A percentile compares a stretch with the other conserved stretches of the same genome.
Conservation (phyloP, 1,139 yeast species). For the Yamadazyma aaseri region DNA sequence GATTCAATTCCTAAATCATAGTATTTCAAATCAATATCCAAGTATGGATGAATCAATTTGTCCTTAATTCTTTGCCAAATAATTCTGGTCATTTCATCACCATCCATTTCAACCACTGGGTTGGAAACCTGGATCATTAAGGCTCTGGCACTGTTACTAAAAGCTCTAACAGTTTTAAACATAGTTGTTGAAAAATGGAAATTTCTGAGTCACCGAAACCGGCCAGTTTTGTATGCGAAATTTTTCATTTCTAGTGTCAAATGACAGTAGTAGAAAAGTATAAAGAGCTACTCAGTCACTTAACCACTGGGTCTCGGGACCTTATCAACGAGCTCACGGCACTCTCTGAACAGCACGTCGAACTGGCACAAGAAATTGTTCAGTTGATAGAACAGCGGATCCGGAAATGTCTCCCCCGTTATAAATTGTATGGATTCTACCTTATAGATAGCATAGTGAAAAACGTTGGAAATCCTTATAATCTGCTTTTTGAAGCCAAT, state of each 20-base stretch:
- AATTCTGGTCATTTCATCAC: conserved; percentile 94
- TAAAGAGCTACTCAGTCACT: conserved; percentile 29
- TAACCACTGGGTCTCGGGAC: conserved; percentile 40
- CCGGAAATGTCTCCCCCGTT: conserved; percentile 36
- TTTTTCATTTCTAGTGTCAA: neutral
- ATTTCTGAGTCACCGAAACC: neutral
- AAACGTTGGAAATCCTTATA: conserved; percentile 46
- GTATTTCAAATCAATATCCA: conserved; percentile 86
- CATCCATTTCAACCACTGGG: conserved; percentile 94
- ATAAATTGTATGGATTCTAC: conserved; percentile 39
- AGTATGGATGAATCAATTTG: conserved; percentile 77
- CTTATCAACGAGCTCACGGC: conserved; percentile 40
- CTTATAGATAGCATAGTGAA: conserved; percentile 44
- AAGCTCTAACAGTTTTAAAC: conserved; percentile 10
- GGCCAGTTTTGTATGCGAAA: too few species aligned
- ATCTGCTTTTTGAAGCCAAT: conserved; percentile 33
- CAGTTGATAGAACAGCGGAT: conserved; percentile 35
- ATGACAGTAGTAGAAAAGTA: neutral
- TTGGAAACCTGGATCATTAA: conserved; percentile 74
- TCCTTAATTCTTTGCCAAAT: conserved; percentile 86
- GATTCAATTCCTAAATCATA: conserved; percentile 84
- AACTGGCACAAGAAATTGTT: conserved; percentile 32
- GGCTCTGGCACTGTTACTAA: conserved; percentile 9
- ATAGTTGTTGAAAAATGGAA: conserved; percentile 4
- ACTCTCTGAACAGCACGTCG: conserved; percentile 33